Percentiles rank a stretch among this genome's conserved stretches.
phyloP scores from a whole-genome alignment of 345 rosid genomes.

The Bruguiera parviflora region DNA sequence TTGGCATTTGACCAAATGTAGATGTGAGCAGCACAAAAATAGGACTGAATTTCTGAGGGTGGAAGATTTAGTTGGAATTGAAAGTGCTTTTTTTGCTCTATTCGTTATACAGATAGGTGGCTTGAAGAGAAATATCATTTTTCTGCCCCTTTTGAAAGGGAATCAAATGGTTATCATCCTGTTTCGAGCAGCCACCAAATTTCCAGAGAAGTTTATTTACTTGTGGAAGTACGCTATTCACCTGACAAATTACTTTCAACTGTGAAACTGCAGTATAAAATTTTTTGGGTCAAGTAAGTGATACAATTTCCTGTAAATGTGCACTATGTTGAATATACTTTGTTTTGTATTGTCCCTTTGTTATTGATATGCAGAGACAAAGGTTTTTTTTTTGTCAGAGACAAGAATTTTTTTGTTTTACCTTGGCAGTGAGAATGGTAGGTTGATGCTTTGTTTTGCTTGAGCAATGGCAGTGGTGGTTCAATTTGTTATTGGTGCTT shows the following conservation, averaged over 20 bases:
- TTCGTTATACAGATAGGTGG: constrained; percentile 9
- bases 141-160: constrained; percentile 9
- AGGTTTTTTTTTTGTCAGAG: neutral
- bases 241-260: constrained; percentile 30
- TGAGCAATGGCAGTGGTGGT: neutral
- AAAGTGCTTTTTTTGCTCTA: constrained; percentile 12
- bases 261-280: constrained; percentile 31
- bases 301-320: constrained; percentile 18
- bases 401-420: too few species aligned
- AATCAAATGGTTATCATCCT: constrained; percentile 15
- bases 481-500: constrained; percentile 11
- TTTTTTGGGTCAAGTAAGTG: constrained; percentile 47
- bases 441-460: neutral
- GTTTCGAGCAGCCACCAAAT: constrained; percentile 18
- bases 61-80: constrained; percentile 9
- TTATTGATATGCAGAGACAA: constrained; percentile 10
- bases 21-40: constrained; percentile 1
- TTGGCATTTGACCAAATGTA: constrained; percentile 7
- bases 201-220: constrained; percentile 23
- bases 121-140: constrained; percentile 16
- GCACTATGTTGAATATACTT: constrained; percentile 11
- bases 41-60: neutral
- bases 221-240: constrained; percentile 22
- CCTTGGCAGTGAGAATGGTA: neutral
- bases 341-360: constrained; percentile 15